Percentiles rank a stretch among this genome's conserved stretches.
Evolutionary conservation across 2,329 filamentous ascomycete genomes (phyloP).

Genomic region (Trichoderma sp.): DNA sequence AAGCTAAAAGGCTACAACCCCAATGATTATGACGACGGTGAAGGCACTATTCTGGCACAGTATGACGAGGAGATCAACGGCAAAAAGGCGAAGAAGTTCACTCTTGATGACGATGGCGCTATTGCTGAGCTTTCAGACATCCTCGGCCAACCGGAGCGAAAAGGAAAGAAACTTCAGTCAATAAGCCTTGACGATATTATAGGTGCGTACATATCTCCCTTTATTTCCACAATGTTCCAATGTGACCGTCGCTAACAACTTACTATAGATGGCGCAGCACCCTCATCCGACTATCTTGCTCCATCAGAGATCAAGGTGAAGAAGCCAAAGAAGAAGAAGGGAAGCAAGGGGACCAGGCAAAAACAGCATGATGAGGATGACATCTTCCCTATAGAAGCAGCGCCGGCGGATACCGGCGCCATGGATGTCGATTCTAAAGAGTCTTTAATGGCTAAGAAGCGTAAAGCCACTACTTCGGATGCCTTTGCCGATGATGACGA

Average conservation of each 20-base stretch:
- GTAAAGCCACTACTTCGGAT: conserved; percentile 61
- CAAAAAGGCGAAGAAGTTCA: conserved; percentile 86
- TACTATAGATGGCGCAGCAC: conserved; percentile 32
- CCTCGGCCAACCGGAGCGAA: conserved; percentile 50
- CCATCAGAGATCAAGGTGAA: conserved; percentile 85
- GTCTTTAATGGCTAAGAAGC: conserved; percentile 53
- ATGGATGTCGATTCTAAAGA: conserved; percentile 77
- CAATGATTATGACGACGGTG: conserved; percentile 63
- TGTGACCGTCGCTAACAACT: neutral
- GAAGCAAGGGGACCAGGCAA: conserved; percentile 71
- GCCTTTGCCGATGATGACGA: conserved; percentile 89
- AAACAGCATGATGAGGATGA: conserved; percentile 64
- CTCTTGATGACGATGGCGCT: conserved; percentile 73
- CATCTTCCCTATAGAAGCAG: conserved; percentile 46
- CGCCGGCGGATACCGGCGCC: conserved; percentile 40
- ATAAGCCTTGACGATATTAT: conserved; percentile 78
- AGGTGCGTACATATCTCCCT: conserved; percentile 37
- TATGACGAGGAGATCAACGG: conserved; percentile 95
- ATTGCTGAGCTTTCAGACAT: conserved; percentile 61
- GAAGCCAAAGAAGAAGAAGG: conserved; percentile 96
- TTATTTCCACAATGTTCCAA: neutral
- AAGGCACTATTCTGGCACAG: conserved; percentile 72
- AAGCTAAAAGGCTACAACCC: conserved; percentile 87
- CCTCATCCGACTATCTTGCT: conserved; percentile 81
- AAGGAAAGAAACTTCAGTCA: conserved; percentile 61